Conservation (phyloP, 352 stramenopile genomes). For the Phytophthora constricta region DNA sequence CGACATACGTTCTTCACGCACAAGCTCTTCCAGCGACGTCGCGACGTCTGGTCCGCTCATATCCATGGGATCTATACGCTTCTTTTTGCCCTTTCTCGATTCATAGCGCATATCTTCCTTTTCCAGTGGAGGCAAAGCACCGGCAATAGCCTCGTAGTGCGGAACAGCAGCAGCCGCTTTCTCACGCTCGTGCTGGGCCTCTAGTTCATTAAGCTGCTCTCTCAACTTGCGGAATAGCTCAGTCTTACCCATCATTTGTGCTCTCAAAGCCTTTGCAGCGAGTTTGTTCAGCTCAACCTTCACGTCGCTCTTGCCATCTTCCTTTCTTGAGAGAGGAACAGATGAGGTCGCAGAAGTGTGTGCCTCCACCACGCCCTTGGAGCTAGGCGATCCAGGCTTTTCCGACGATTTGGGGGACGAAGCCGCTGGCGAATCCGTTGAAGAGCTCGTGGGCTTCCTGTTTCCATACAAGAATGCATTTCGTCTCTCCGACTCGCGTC, state of each 20-base stretch:
- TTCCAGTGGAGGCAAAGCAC: conserved; percentile 70
- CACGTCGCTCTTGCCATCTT: conserved; percentile 27
- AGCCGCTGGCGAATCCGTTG: not conserved
- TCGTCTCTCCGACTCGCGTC: conserved; percentile 50
- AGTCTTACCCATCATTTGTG: conserved; percentile 87
- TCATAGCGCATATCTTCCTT: conserved; percentile 72
- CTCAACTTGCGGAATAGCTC: conserved; percentile 76
- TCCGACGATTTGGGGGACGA: not conserved
- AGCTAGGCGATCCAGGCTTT: not conserved
- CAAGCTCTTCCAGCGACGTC: conserved; percentile 74
- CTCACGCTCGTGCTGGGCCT: conserved; percentile 60
- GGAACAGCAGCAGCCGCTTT: conserved; percentile 50
- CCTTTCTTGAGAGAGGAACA: not conserved
- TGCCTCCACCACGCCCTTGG: not conserved
- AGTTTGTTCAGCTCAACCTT: conserved; percentile 80
- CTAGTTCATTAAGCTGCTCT: conserved; percentile 82
- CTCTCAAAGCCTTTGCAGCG: conserved; percentile 73
- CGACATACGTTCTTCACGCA: conserved; percentile 76
- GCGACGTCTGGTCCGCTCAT: conserved; percentile 26
- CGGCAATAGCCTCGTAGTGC: conserved; percentile 64
- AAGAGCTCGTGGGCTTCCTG: conserved; percentile 7
- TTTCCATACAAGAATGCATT: conserved; percentile 74
- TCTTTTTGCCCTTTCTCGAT: conserved; percentile 74
- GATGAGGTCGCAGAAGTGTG: conserved; percentile 14
- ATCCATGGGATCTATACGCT: conserved; percentile 24